Evolutionary conservation across 257 asterid genomes (phyloP).

Genomic region (Przewalskia tangutica): DNA sequence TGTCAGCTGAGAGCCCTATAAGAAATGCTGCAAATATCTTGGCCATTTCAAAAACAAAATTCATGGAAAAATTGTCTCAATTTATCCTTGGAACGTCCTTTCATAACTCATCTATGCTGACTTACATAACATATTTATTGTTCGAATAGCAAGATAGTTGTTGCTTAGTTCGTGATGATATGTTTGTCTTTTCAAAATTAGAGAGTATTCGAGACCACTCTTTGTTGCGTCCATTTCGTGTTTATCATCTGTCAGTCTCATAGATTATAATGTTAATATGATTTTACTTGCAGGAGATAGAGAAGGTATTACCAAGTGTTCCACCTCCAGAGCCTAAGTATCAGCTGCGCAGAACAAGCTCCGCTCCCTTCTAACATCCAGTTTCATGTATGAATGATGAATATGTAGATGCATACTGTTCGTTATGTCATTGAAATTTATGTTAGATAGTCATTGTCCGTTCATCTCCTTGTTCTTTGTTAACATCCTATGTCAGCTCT

Average conservation of each 20-base stretch:
- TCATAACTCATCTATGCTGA: neutral
- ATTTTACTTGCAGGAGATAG: constrained; percentile 25
- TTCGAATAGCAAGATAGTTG: neutral
- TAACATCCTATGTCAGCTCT: neutral
- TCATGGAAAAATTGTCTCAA: neutral
- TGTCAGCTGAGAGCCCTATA: neutral
- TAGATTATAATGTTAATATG: neutral
- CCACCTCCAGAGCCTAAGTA: constrained; percentile 36
- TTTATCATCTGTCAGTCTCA: neutral
- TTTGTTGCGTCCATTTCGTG: neutral
- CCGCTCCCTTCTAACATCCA: constrained; percentile 25
- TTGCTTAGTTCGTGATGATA: neutral
- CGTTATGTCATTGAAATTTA: neutral
- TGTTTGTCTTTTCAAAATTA: neutral
- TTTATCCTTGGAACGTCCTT: neutral
- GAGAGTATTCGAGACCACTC: neutral
- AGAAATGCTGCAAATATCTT: neutral
- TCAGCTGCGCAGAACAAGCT: constrained; percentile 41
- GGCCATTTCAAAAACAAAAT: neutral
- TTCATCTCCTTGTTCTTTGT: neutral
- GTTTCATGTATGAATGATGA: neutral
- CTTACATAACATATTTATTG: neutral
- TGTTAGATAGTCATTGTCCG: neutral
- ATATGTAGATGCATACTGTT: constrained; percentile 12
- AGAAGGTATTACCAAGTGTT: constrained; percentile 21